Evolutionary conservation across 108 stramenopile genomes (phyloP).

Genomic region (Schizochytrium sp.): DNA sequence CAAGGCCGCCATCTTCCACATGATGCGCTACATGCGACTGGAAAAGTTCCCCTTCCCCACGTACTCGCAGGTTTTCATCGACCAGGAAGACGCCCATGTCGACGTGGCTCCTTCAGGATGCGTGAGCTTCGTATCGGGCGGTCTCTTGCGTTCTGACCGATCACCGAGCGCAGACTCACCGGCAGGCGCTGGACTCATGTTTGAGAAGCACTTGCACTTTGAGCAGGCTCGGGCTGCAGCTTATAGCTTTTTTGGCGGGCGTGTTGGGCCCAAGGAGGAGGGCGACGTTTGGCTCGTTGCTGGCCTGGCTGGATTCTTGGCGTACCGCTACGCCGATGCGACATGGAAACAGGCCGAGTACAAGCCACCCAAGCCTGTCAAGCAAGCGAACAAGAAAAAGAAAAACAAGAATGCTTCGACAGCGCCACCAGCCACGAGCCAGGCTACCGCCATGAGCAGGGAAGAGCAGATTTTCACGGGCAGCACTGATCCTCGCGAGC

Average conservation of each 20-base stretch:
- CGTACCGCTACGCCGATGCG: background rate
- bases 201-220: background rate
- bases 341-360: background rate
- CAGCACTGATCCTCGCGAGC: background rate
- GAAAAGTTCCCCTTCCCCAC: background rate
- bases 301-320: background rate
- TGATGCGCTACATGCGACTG: background rate
- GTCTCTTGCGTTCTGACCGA: background rate
- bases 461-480: background rate
- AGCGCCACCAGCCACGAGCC: too few relatives aligned
- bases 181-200: background rate
- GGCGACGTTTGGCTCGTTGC: background rate
- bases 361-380: background rate
- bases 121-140: background rate
- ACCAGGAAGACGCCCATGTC: background rate
- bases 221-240: background rate
- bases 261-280: background rate
- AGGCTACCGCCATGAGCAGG: background rate
- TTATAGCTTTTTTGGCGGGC: background rate
- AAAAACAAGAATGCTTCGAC: too few relatives aligned
- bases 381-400: background rate
- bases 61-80: constrained; percentile 2
- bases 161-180: background rate
- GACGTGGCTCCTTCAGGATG: background rate
- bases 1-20: background rate